These are phyloP conservation scores for Fusarium drepaniforme DNA, from an alignment of 2,329 filamentous ascomycete genomes.

Conservation along the genomic window DNA sequence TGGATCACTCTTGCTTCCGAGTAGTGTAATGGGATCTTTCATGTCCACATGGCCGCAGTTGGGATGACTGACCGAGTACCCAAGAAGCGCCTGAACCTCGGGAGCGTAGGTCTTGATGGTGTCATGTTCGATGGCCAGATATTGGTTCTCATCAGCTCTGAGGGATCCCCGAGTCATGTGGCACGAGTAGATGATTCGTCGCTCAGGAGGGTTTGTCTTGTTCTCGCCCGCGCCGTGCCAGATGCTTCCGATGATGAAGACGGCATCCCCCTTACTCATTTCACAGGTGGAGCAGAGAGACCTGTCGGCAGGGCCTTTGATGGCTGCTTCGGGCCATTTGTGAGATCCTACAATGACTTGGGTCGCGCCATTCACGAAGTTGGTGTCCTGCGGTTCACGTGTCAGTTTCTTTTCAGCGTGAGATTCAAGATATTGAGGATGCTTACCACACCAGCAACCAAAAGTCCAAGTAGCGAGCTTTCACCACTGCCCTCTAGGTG, in stretches of 20 bases:
- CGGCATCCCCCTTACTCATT: constrained; percentile 1
- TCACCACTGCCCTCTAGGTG: constrained; percentile 10
- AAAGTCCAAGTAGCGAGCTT: constrained; percentile 8
- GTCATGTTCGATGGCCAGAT: not conserved
- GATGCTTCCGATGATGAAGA: constrained; percentile 12
- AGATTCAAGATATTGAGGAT: not conserved
- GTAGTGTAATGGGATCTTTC: constrained; percentile 6
- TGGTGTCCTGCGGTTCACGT: not conserved
- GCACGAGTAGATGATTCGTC: constrained; percentile 9
- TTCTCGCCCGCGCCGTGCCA: constrained; percentile 15
- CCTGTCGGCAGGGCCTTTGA: constrained; percentile 5
- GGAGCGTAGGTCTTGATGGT: not conserved
- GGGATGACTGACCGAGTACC: constrained; percentile 9
- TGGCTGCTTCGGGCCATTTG: constrained; percentile 6
- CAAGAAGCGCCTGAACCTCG: constrained; percentile 11
- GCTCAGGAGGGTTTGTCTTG: not conserved
- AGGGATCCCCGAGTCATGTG: constrained; percentile 5
- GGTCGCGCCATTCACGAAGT: constrained; percentile 10
- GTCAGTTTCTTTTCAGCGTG: not conserved
- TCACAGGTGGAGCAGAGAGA: constrained; percentile 5
- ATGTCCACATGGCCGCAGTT: constrained; percentile 5
- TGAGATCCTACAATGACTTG: constrained; percentile 15
- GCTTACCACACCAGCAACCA: constrained; percentile 6
- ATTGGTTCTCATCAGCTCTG: constrained; percentile 10
- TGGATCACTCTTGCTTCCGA: constrained; percentile 11